Base-by-base conservation (phyloP, 768 basidiomycete genomes). In the Leccinum uliginosum region DNA sequence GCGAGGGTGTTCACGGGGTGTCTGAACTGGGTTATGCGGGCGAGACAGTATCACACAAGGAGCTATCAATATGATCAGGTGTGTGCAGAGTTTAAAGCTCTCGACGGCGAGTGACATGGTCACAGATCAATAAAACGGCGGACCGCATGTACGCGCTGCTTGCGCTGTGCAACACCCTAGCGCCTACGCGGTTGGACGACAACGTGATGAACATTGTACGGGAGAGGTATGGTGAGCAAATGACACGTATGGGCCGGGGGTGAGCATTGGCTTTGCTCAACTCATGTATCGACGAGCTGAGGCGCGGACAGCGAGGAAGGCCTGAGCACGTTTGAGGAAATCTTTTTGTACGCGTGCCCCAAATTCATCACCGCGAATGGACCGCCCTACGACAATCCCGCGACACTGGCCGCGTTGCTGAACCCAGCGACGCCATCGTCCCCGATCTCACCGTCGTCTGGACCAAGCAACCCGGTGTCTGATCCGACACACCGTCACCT, bases 81-180 rank as follows among this genome's bases (percentile, higher is more conserved):
- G 59, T 32, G 75, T 55, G 17, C 12, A 4, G 50, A 29, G 24
- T 38, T 17, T 15, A 54, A 24, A 12, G 43, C 2, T 21, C 32
- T 24, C 14, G 1, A 15, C 24, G 9, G 47, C 26, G 9, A 32
- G 45, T 59, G 35, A 58, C 49, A 7, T 17, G 24, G 24, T 3
- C 12, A 35, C 64, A 93, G 91, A 97, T 99, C 74, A 93, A 88
- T 76, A 98, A 98, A 79, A 95, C 91, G 17, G 95, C 93, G 3
- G 97, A 99, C 68, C 79, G 97, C 47, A 99, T 98, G 95, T 96
- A 98, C 66, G 94, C 94, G 6, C 74, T 99, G 30, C 91, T 98
- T 60, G 92, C 94, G 7, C 85, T 99, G 58, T 96, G 93, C 76
- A 89, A 93, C 63, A 89, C 91, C 1, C 81, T 98, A 9, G 93